phyloP scores from a whole-genome alignment of 768 basidiomycete genomes.

The Boletus tylopilopsis region DNA sequence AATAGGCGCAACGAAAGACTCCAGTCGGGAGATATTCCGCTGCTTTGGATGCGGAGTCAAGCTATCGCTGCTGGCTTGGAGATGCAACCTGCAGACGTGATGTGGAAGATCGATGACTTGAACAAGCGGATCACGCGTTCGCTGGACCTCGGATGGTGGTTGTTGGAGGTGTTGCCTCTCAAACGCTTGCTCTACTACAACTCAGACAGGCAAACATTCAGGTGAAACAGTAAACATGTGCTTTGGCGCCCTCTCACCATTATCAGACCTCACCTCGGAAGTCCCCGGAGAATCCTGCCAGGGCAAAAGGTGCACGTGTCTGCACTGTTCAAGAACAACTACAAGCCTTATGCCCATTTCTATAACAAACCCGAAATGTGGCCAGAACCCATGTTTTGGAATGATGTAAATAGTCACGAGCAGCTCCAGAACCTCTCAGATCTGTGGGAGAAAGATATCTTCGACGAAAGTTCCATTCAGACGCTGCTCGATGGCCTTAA shows the following conservation, averaged over 20 bases:
- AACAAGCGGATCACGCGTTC: conserved; percentile 21
- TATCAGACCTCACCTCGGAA: conserved; percentile 25
- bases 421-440: conserved; percentile 15
- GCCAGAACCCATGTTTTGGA: conserved; percentile 31
- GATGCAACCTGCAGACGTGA: conserved; percentile 21
- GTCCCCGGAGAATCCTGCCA: conserved; percentile 23
- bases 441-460: conserved; percentile 30
- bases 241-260: conserved; percentile 4
- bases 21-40: conserved; percentile 26
- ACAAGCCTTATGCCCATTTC: conserved; percentile 25
- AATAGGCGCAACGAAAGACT: conserved; percentile 27
- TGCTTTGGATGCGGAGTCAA: conserved; percentile 32
- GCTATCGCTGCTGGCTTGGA: conserved; percentile 23
- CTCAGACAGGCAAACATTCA: conserved; percentile 18
- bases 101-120: conserved; percentile 29
- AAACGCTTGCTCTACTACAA: conserved; percentile 28
- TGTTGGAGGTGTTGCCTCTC: conserved; percentile 22
- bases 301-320: conserved; percentile 33
- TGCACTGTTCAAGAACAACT: conserved; percentile 28
- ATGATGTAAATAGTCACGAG: conserved; percentile 20
- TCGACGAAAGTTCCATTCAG: conserved; percentile 18
- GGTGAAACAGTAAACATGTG: conserved; percentile 6
- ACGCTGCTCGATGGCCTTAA: conserved; percentile 19
- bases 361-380: conserved; percentile 19
- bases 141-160: conserved; percentile 19